Percentiles rank a stretch among this genome's conserved stretches.
These are phyloP conservation scores for Erodium texanum DNA, from an alignment of 441 rosid species.

Conservation along the genomic window DNA sequence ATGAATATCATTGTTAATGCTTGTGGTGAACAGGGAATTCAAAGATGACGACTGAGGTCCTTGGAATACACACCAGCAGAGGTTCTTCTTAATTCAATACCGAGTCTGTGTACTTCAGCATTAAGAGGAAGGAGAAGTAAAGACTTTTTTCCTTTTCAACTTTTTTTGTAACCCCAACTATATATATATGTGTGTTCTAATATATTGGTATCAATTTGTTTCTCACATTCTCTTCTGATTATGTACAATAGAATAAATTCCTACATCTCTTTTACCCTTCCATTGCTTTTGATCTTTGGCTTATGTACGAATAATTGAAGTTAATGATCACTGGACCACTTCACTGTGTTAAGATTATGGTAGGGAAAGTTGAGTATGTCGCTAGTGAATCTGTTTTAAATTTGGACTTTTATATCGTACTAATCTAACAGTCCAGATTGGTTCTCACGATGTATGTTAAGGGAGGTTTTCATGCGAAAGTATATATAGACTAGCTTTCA, in stretches of 20 bases:
- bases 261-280: not conserved
- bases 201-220: conserved; percentile 4
- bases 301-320: not conserved
- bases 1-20: conserved; percentile 7
- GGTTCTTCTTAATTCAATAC: conserved; percentile 15
- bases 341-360: no score
- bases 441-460: no score
- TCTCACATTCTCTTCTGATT: not conserved
- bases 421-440: no score
- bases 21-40: not conserved
- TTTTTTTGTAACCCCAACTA: not conserved
- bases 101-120: not conserved
- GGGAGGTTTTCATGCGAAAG: no score
- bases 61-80: conserved; percentile 6
- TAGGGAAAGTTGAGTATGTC: no score
- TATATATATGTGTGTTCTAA: not conserved
- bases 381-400: no score
- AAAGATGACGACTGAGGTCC: no score
- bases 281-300: not conserved
- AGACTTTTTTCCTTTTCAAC: no score
- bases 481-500: no score
- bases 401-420: no score
- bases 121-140: not conserved
- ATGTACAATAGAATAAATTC: not conserved
- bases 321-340: no score